Conservation (phyloP, 257 asterid species). For the Nicotiana noctiflora region DNA sequence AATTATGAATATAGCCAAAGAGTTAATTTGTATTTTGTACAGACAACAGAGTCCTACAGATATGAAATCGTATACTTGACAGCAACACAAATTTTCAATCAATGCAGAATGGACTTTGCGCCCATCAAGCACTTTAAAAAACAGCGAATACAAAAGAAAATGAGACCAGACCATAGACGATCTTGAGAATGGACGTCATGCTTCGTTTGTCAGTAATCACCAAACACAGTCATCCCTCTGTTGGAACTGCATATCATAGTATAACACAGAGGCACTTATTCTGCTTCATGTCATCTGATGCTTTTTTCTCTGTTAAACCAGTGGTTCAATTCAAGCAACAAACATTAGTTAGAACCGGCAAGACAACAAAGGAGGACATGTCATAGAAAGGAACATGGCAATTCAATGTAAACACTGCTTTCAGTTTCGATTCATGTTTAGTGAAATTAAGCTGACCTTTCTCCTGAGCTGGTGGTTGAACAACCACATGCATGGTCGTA, state of each 20-base stretch:
- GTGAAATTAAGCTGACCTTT: conserved; percentile 37
- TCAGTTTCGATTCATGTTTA: neutral
- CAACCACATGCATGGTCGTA: conserved; percentile 84
- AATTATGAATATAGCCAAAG: neutral
- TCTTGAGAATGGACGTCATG: neutral
- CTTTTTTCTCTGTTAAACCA: conserved; percentile 45
- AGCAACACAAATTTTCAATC: conserved; percentile 8
- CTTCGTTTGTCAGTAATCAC: conserved; percentile 2
- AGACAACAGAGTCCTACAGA: conserved; percentile 5
- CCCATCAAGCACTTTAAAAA: neutral
- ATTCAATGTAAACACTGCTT: neutral
- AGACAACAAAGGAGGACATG: neutral
- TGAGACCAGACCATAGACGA: neutral
- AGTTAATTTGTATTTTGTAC: conserved; percentile 11
- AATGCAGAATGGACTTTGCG: neutral
- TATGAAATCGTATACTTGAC: conserved; percentile 9
- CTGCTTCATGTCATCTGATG: conserved; percentile 36
- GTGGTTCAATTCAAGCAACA: conserved; percentile 7
- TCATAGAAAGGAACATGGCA: neutral
- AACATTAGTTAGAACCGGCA: neutral
- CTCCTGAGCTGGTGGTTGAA: conserved; percentile 57
- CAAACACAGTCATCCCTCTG: conserved; percentile 7
- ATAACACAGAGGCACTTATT: conserved; percentile 65
- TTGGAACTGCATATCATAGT: conserved; percentile 41
- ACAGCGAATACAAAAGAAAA: conserved; percentile 7